Evolutionary conservation across 176 grass and related monocot species (phyloP), one percentile per base, ranked within the genome.

Genomic region (Tillandsia leiboldiana): DNA sequence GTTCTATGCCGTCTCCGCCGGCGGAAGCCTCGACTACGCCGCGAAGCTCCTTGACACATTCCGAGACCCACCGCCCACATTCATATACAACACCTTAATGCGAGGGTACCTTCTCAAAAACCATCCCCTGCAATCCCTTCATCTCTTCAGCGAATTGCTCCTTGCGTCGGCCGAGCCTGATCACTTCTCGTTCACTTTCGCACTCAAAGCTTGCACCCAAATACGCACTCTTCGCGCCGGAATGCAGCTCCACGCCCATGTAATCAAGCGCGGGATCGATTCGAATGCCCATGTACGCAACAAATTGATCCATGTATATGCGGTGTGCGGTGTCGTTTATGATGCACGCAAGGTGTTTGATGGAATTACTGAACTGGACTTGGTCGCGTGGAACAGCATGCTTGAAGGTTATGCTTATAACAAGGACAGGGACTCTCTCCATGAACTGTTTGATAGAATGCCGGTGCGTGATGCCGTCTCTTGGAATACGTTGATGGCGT

Each of bases 311-410:
- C 87, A 75, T 2, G 18, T 65, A 7, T 86, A 80, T 68, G 77
- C 83, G 0, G 77, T 71, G 18, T 83, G 72, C 73, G 80, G 80
- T 51, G 66, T 8, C 73, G 70, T 80, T 26, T 1, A 23, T 1
- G 73, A 83, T 53, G 83, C 87, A 27, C 73, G 80, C 66, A 83
- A 80, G 74, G 73, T 86, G 80, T 90, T 90, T 68, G 83, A 90
- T 71, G 49, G 70, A 18, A 83, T 73, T 57, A 6, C 73, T 13
- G 77, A 80, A 50, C 66, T 18, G 26, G 83, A 83, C 70, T 33
- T 78, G 65, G 42, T 86, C 73, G 53, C 80, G 11, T 86, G 83
- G 80, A 90, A 90, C 65, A 75, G 80, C 83, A 68, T 90, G 73
- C 73, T 90, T 49, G 80, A 75, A 5, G 80, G 83, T 49, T 83